Conservation (phyloP, 768 basidiomycete genomes). For the Pleurotus giganteus region DNA sequence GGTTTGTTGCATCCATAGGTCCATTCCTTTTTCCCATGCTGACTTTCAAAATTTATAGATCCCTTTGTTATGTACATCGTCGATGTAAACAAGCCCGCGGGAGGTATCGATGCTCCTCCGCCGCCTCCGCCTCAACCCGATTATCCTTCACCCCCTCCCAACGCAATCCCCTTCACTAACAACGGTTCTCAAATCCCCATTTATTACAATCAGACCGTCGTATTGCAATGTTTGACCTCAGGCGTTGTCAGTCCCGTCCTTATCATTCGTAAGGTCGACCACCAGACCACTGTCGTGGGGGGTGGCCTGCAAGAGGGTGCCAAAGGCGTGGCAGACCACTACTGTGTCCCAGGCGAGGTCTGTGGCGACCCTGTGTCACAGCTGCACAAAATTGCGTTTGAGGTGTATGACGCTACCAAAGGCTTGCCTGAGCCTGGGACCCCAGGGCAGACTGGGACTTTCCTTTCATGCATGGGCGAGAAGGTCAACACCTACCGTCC, state of each 20-base stretch:
- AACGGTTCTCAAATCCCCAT: slow-evolving; percentile 86
- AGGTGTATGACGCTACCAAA: slow-evolving; percentile 76
- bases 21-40: neutral
- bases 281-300: slow-evolving; percentile 85
- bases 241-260: slow-evolving; percentile 92
- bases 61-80: slow-evolving; percentile 98
- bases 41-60: slow-evolving; percentile 43
- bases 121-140: slow-evolving; percentile 84
- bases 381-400: slow-evolving; percentile 93
- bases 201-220: slow-evolving; percentile 96
- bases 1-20: slow-evolving; percentile 45
- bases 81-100: slow-evolving; percentile 82
- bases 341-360: slow-evolving; percentile 80
- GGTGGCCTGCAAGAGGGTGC: slow-evolving; percentile 88
- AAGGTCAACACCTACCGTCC: slow-evolving; percentile 90
- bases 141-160: slow-evolving; percentile 89
- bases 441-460: slow-evolving; percentile 76
- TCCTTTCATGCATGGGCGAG: slow-evolving; percentile 90
- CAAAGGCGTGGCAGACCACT: slow-evolving; percentile 81
- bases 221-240: slow-evolving; percentile 90
- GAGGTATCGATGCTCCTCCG: slow-evolving; percentile 73
- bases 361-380: slow-evolving; percentile 95
- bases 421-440: slow-evolving; percentile 73
- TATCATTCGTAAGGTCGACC: slow-evolving; percentile 92
- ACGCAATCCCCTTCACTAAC: slow-evolving; percentile 82